Conservation (phyloP, 2,329 filamentous ascomycete genomes). For the Scleromitrula shiraiana region DNA sequence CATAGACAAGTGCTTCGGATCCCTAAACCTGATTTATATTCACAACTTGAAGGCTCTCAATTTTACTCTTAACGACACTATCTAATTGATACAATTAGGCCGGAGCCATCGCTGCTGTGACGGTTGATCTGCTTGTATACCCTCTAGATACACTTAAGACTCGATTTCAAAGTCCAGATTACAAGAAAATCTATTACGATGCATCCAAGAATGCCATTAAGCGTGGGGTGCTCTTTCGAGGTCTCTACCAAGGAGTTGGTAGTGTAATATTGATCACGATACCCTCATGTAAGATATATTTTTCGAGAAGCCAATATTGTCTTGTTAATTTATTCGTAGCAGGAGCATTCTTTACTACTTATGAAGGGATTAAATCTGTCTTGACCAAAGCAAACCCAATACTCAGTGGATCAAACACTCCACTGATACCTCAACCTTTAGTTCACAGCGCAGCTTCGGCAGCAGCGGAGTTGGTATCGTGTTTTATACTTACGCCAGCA, state of each 20-base stretch:
- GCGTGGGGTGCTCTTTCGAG: constrained; percentile 52
- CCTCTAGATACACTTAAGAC: constrained; percentile 89
- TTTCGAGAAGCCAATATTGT: not conserved
- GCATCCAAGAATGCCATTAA: constrained; percentile 45
- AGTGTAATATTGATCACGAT: constrained; percentile 71
- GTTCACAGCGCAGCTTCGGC: constrained; percentile 69
- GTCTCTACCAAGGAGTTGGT: constrained; percentile 76
- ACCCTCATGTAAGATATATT: constrained; percentile 57
- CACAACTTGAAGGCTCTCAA: too few species aligned
- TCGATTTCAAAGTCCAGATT: constrained; percentile 71
- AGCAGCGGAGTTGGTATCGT: constrained; percentile 74
- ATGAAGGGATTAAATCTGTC: constrained; percentile 65
- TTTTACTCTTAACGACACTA: not conserved
- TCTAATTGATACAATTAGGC: constrained; percentile 43
- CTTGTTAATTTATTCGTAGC: constrained; percentile 40
- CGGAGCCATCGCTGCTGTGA: constrained; percentile 76
- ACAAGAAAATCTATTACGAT: constrained; percentile 57
- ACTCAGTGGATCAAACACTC: constrained; percentile 43
- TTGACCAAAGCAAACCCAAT: constrained; percentile 46
- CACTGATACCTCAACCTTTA: constrained; percentile 60
- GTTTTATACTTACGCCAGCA: constrained; percentile 77
- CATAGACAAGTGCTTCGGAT: too few species aligned
- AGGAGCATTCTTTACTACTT: constrained; percentile 83
- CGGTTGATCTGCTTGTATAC: constrained; percentile 68
- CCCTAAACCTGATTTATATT: too few species aligned